Conservation (phyloP, 2,329 filamentous ascomycete genomes). For the Sclerotinia subarctica region DNA sequence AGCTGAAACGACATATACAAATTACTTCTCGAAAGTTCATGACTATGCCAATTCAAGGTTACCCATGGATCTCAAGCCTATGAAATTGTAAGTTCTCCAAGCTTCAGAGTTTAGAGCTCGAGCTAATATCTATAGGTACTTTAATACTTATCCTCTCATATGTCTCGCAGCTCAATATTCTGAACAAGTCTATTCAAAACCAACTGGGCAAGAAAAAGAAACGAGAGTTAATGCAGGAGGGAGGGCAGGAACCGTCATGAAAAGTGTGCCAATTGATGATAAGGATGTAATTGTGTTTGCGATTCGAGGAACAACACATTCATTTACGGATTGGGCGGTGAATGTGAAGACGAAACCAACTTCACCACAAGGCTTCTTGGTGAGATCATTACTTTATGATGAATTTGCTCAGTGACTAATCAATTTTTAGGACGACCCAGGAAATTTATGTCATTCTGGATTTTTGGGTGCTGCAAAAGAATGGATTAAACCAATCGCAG, state of each 20-base stretch:
- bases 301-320: constrained; percentile 70
- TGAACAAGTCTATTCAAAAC: constrained; percentile 67
- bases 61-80: constrained; percentile 61
- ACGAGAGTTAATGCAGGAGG: constrained; percentile 70
- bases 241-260: constrained; percentile 72
- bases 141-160: constrained; percentile 72
- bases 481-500: constrained; percentile 72
- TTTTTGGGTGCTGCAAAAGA: constrained; percentile 73
- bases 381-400: constrained; percentile 32
- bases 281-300: constrained; percentile 79
- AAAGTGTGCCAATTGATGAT: constrained; percentile 73
- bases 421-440: constrained; percentile 57
- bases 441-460: constrained; percentile 76
- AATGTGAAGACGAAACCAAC: constrained; percentile 70
- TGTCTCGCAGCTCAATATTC: constrained; percentile 78
- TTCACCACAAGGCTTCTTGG: constrained; percentile 64
- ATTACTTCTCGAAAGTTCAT: constrained; percentile 73
- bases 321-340: constrained; percentile 82
- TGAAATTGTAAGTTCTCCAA: constrained; percentile 53
- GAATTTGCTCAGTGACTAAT: not conserved
- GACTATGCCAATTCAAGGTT: constrained; percentile 75
- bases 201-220: constrained; percentile 60
- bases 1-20: constrained; percentile 46
- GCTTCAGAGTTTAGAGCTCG: not conserved
- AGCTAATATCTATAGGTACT: constrained; percentile 49